Evolutionary conservation across 345 rosid genomes (phyloP).

Genomic region (Bruguiera gymnorhiza): DNA sequence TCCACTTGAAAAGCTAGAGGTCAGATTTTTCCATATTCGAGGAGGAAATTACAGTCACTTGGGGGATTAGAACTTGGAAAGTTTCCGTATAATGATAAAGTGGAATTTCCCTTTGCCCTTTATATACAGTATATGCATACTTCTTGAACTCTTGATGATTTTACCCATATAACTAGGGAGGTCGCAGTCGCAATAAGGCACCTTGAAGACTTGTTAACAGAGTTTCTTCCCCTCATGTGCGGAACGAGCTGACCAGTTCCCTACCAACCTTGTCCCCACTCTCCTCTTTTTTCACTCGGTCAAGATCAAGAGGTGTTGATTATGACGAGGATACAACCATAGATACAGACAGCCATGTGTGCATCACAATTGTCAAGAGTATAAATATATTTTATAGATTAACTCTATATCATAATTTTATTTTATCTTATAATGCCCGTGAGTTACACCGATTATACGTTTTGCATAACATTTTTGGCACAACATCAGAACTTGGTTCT

Average conservation of each 20-base stretch:
- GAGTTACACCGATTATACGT: no score
- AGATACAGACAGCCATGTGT: no score
- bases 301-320: background rate
- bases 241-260: conserved; percentile 30
- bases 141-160: background rate
- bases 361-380: no score
- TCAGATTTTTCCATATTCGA: background rate
- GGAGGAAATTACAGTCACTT: conserved; percentile 8
- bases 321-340: background rate
- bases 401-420: no score
- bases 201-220: background rate
- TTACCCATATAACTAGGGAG: background rate
- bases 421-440: no score
- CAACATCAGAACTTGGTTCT: no score
- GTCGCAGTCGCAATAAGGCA: conserved; percentile 2
- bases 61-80: background rate
- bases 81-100: no score
- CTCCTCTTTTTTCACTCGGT: background rate
- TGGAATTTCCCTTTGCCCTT: background rate
- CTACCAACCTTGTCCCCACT: conserved; percentile 30
- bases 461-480: no score
- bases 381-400: no score
- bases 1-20: conserved; percentile 19
- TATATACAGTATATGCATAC: background rate
- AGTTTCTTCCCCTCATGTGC: conserved; percentile 28